A percentile compares a stretch with the other conserved stretches of the same genome.
These are phyloP conservation scores for Vicia sativa DNA, from an alignment of 306 rosid species.

Conservation along the genomic window DNA sequence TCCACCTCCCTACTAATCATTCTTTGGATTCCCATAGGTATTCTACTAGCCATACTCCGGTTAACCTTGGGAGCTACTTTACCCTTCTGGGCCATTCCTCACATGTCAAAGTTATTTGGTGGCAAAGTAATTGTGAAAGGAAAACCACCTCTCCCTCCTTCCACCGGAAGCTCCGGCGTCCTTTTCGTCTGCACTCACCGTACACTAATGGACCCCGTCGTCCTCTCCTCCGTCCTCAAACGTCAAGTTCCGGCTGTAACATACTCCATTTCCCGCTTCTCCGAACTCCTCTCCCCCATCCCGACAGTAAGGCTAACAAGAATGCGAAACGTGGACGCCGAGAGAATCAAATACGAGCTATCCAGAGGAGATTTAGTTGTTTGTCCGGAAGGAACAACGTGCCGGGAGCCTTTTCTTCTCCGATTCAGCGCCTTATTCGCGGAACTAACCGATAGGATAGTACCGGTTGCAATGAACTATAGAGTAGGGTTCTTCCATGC, in stretches of 20 bases:
- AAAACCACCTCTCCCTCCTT: constrained; percentile 59
- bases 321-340: constrained; percentile 65
- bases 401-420: constrained; percentile 90
- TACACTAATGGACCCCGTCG: constrained; percentile 88
- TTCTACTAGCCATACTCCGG: constrained; percentile 63
- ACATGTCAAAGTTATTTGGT: constrained; percentile 55
- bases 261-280: constrained; percentile 78
- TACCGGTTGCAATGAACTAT: constrained; percentile 95
- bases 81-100: constrained; percentile 66
- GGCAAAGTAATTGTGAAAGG: constrained; percentile 72
- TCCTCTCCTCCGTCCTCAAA: constrained; percentile 68
- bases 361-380: constrained; percentile 76
- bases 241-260: constrained; percentile 84
- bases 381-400: constrained; percentile 96
- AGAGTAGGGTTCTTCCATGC: constrained; percentile 95
- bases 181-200: constrained; percentile 93
- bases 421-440: constrained; percentile 85
- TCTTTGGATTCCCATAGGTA: constrained; percentile 94
- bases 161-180: constrained; percentile 54
- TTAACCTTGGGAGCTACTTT: constrained; percentile 47
- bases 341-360: constrained; percentile 58
- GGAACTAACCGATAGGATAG: constrained; percentile 82
- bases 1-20: constrained; percentile 68
- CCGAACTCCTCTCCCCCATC: constrained; percentile 85
- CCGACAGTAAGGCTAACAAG: constrained; percentile 80